phyloP scores from a whole-genome alignment of 2,329 filamentous ascomycete species.

The Capronia coronata region DNA sequence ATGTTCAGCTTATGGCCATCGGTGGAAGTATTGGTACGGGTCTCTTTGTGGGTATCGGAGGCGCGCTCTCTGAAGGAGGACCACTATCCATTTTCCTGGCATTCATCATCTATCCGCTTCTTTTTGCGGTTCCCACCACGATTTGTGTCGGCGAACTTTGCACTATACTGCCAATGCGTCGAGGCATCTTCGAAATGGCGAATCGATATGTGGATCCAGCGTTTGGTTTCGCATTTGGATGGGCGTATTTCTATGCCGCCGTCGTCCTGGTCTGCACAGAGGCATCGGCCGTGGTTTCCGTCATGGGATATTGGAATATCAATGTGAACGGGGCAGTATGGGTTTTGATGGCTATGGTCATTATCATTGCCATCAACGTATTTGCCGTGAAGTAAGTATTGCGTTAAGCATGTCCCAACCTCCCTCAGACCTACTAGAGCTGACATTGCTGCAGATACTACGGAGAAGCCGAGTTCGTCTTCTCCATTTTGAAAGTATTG shows the following conservation, averaged over 20 bases:
- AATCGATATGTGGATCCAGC: slow-evolving; percentile 38
- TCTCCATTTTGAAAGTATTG: slow-evolving; percentile 61
- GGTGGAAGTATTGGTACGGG: slow-evolving; percentile 35
- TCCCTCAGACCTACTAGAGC: too few species aligned
- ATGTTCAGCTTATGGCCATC: slow-evolving; percentile 38
- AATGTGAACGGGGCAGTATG: slow-evolving; percentile 63
- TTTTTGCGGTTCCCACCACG: slow-evolving; percentile 34
- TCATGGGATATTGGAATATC: slow-evolving; percentile 32
- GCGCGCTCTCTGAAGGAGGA: slow-evolving; percentile 32
- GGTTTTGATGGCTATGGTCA: slow-evolving; percentile 69
- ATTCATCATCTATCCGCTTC: slow-evolving; percentile 31
- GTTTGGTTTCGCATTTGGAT: slow-evolving; percentile 41
- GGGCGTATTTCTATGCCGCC: slow-evolving; percentile 43
- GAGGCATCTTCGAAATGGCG: slow-evolving; percentile 35
- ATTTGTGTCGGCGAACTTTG: slow-evolving; percentile 39
- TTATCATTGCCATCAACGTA: slow-evolving; percentile 62
- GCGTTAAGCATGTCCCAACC: too few species aligned
- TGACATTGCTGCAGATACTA: slow-evolving; percentile 46
- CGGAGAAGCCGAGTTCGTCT: slow-evolving; percentile 64
- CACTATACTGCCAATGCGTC: slow-evolving; percentile 36
- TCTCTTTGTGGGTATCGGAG: slow-evolving; percentile 35
- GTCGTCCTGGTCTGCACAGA: slow-evolving; percentile 43
- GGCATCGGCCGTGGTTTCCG: slow-evolving; percentile 39
- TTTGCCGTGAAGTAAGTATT: slow-evolving; percentile 50
- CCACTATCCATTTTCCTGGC: slow-evolving; percentile 34